These are phyloP conservation scores for Penicillium pancosmium DNA, from an alignment of 495 filamentous ascomycete genomes.

Conservation along the genomic window DNA sequence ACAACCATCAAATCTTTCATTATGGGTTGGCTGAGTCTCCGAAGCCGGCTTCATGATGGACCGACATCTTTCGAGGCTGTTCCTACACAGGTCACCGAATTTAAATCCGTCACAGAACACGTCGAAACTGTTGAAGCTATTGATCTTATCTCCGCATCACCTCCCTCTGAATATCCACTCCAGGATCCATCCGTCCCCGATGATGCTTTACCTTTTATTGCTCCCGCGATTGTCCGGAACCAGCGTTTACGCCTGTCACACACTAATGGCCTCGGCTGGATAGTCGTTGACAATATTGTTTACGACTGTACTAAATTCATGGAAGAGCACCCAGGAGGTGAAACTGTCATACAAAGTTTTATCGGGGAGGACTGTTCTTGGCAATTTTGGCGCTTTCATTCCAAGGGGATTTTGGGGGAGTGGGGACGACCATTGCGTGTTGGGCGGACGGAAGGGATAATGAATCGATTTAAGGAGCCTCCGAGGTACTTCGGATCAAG, in stretches of 20 bases:
- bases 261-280: not conserved
- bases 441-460: conserved; percentile 11
- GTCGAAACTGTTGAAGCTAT: not conserved
- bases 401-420: not conserved
- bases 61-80: not conserved
- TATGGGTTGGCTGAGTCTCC: conserved; percentile 17
- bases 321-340: conserved; percentile 17
- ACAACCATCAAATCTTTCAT: conserved; percentile 1
- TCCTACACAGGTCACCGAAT: not conserved
- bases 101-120: conserved; percentile 1
- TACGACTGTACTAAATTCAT: conserved; percentile 17
- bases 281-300: conserved; percentile 14
- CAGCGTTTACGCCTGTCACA: not conserved
- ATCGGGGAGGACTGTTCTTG: conserved; percentile 19
- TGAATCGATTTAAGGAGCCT: conserved; percentile 12
- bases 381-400: conserved; percentile 19
- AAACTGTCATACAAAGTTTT: conserved; percentile 16
- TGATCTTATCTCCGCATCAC: not conserved
- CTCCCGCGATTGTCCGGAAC: not conserved
- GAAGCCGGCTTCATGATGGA: not conserved
- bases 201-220: not conserved
- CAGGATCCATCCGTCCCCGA: not conserved
- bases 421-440: not conserved
- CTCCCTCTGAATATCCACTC: not conserved
- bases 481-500: conserved; percentile 15